phyloP scores from a whole-genome alignment of 2,329 filamentous ascomycete genomes.

The Ramularia endophylla region DNA sequence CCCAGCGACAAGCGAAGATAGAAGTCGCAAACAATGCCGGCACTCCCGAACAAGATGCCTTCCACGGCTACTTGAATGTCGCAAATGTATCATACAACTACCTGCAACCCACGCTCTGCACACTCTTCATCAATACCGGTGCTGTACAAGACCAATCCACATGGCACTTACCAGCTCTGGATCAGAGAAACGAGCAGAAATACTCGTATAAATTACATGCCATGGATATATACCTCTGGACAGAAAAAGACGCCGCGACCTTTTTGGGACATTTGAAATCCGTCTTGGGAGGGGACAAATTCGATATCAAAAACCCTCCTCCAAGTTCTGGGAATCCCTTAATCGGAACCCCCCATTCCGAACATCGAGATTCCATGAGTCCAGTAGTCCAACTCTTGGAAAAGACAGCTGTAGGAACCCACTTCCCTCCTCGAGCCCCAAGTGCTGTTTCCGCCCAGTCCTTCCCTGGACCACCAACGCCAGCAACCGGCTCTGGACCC shows the following conservation, averaged over 20 bases:
- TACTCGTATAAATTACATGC: conserved; percentile 74
- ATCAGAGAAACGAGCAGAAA: conserved; percentile 67
- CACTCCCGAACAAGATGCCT: conserved; percentile 71
- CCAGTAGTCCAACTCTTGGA: conserved; percentile 69
- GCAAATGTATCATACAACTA: conserved; percentile 64
- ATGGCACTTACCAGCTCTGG: conserved; percentile 71
- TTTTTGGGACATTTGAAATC: conserved; percentile 64
- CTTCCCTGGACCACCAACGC: conserved; percentile 27
- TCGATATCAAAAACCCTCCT: conserved; percentile 53
- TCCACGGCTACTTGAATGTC: conserved; percentile 57
- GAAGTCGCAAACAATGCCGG: conserved; percentile 72
- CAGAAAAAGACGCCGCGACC: conserved; percentile 61
- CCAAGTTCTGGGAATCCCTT: no score
- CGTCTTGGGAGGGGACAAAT: conserved; percentile 55
- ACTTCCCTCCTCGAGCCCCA: conserved; percentile 40
- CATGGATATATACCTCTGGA: conserved; percentile 76
- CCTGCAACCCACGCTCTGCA: conserved; percentile 66
- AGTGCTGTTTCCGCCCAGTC: conserved; percentile 34
- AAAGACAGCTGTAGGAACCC: conserved; percentile 60
- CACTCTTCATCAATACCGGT: conserved; percentile 54
- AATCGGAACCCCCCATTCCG: conserved; percentile 32
- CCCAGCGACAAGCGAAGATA: conserved; percentile 60
- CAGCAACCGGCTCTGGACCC: conserved; percentile 18
- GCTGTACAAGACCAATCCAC: conserved; percentile 43
- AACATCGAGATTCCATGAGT: conserved; percentile 52